Conservation (phyloP, 805 yeast species). For the Priceomyces medius region DNA sequence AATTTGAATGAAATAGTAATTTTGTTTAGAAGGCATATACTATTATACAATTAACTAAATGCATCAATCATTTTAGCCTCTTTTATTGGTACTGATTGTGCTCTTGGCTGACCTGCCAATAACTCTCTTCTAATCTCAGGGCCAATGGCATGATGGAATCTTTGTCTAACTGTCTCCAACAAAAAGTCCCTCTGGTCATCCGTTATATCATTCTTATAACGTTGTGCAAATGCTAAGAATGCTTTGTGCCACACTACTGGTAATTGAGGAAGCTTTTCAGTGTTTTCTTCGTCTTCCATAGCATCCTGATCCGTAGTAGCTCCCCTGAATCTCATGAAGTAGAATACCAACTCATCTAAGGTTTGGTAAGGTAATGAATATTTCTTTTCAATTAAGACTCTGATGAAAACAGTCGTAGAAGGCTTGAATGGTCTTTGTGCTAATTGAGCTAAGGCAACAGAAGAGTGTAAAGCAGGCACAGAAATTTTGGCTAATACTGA, state of each 20-base stretch:
- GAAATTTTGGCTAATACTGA: conserved; percentile 87
- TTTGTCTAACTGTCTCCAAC: conserved; percentile 84
- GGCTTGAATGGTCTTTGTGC: conserved; percentile 80
- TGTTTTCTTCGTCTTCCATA: conserved; percentile 34
- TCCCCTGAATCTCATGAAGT: conserved; percentile 85
- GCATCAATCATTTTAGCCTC: conserved; percentile 42
- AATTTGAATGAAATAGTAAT: too few species aligned
- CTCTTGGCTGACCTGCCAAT: conserved; percentile 77
- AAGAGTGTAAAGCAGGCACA: conserved; percentile 91
- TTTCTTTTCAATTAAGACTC: conserved; percentile 87
- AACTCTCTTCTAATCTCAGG: conserved; percentile 94
- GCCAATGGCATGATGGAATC: conserved; percentile 84
- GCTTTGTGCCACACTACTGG: conserved; percentile 99
- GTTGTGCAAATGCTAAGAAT: conserved; percentile 88
- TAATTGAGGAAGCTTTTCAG: conserved; percentile 53
- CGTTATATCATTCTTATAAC: conserved; percentile 97
- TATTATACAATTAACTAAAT: conserved; percentile 17
- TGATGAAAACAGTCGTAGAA: conserved; percentile 85
- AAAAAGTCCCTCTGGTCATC: conserved; percentile 96
- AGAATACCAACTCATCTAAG: conserved; percentile 88
- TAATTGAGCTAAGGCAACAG: conserved; percentile 88
- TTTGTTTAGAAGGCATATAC: too few species aligned
- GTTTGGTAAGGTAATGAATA: conserved; percentile 97
- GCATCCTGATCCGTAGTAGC: conserved; percentile 42
- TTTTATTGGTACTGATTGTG: conserved; percentile 24